Conservation (phyloP, 495 filamentous ascomycete genomes). For the Letharia lupina region DNA sequence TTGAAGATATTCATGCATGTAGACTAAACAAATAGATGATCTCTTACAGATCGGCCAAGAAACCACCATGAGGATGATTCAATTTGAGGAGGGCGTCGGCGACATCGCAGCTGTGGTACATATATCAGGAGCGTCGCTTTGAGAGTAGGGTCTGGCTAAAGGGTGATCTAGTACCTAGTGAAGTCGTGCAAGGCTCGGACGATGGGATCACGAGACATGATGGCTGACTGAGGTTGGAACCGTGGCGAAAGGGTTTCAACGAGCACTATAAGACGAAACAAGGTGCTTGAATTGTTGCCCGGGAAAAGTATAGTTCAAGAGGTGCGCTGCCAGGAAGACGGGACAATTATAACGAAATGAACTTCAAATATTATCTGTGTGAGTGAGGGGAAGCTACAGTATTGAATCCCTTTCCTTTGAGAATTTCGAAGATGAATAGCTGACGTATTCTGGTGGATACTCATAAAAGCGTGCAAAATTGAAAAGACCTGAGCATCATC, state of each 20-base stretch:
- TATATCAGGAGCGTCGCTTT: background rate
- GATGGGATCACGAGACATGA: slow-evolving; percentile 12
- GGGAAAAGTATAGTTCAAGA: background rate
- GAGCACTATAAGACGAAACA: too few species aligned
- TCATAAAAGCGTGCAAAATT: too few species aligned
- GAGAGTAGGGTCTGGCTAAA: background rate
- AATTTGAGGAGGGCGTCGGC: slow-evolving; percentile 43
- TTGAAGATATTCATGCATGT: background rate
- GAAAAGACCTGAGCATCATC: too few species aligned
- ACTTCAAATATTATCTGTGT: too few species aligned
- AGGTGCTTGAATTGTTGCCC: slow-evolving; percentile 3
- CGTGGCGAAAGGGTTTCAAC: too few species aligned
- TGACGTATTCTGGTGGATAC: too few species aligned
- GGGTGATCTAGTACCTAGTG: slow-evolving; percentile 32
- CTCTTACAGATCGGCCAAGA: slow-evolving; percentile 41
- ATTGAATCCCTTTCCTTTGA: too few species aligned
- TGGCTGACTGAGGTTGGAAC: background rate
- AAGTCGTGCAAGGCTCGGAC: slow-evolving; percentile 34
- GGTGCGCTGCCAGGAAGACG: too few species aligned
- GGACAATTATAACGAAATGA: too few species aligned
- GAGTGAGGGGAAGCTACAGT: too few species aligned
- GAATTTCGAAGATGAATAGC: too few species aligned
- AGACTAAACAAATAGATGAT: background rate
- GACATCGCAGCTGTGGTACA: slow-evolving; percentile 14
- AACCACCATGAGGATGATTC: slow-evolving; percentile 46